Evolutionary conservation across 2,329 filamentous ascomycete species (phyloP).

Genomic region (Cladosporium sp.): DNA sequence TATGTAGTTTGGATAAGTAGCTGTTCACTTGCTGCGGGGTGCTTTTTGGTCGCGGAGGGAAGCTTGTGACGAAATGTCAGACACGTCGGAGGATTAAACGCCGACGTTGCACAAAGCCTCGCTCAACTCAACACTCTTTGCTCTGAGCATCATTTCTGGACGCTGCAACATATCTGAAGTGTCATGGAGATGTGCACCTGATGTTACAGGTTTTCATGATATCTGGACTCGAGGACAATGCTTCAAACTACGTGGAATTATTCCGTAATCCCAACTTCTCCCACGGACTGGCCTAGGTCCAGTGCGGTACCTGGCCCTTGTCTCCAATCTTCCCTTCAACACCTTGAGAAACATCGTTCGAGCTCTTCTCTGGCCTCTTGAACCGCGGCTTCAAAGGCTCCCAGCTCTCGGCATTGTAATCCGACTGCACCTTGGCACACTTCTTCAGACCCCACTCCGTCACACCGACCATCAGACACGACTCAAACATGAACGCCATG

Average conservation of each 20-base stretch:
- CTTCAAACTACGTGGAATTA: neutral
- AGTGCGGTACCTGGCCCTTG: conserved; percentile 24
- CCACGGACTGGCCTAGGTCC: conserved; percentile 12
- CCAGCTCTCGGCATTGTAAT: conserved; percentile 81
- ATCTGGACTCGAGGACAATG: neutral
- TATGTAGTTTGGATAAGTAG: too few species aligned
- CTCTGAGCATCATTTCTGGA: too few species aligned
- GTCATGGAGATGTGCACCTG: too few species aligned
- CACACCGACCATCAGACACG: conserved; percentile 62
- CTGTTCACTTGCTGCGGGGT: too few species aligned
- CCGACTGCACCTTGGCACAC: conserved; percentile 63
- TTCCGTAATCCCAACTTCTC: neutral
- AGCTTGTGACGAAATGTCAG: too few species aligned
- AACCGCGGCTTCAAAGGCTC: conserved; percentile 46
- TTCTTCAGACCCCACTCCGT: conserved; percentile 66
- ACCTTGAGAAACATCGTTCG: conserved; percentile 16
- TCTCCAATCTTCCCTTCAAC: conserved; percentile 21
- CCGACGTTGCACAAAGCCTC: too few species aligned
- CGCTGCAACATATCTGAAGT: too few species aligned
- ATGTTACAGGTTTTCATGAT: too few species aligned
- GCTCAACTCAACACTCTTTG: too few species aligned
- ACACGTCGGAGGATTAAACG: too few species aligned
- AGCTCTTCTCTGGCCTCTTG: conserved; percentile 17
- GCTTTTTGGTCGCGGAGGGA: too few species aligned
- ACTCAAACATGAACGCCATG: conserved; percentile 66